Base-by-base conservation (phyloP, 1,139 yeast genomes). In the Suhomyces kunorum region DNA sequence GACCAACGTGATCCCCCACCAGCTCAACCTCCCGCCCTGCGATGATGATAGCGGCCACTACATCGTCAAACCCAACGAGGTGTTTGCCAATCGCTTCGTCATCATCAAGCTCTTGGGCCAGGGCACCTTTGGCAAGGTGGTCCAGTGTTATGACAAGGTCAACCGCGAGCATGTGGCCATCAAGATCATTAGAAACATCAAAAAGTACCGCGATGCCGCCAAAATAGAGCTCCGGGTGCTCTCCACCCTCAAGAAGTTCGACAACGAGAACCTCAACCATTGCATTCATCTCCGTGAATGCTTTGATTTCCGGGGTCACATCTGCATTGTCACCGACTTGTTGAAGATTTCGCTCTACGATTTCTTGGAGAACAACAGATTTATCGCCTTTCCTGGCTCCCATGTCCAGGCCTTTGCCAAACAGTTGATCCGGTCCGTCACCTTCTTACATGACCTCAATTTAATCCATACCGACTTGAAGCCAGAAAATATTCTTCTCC, bases 51-150 rank as follows among this genome's bases (percentile, higher is more conserved):
- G 87, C 48, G 96, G 96, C 0, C 94, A 89, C 61, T 88, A 87
- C 56, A 76, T 86, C 35, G 81, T 85, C 28, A 78, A 71, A 40
- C 63, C 73, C 11, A 80, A 81, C 45, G 81, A 81, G 32, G 51
- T 63, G 3, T 83, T 84, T 60, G 84, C 90, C 23, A 80, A 79
- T 36, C 70, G 95, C 36, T 83, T 84, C 53, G 64, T 79, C 18
- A 82, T 87, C 14, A 67, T 77, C 25, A 75, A 82, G 41, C 68
- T 88, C 39, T 68, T 94, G 45, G 99, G 99, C 16, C 98, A 92
- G 57, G 99, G 99, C 6, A 94, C 98, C 0, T 94, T 92, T 68
- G 98, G 98, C 14, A 92, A 90, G 59, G 99, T 94, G 11, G 85
- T 89, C 28, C 81, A 81, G 52, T 86, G 89, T 37, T 67, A 67